Conservation (phyloP, 192 early-diverging fungal genomes). For the Coemansia reversa region DNA sequence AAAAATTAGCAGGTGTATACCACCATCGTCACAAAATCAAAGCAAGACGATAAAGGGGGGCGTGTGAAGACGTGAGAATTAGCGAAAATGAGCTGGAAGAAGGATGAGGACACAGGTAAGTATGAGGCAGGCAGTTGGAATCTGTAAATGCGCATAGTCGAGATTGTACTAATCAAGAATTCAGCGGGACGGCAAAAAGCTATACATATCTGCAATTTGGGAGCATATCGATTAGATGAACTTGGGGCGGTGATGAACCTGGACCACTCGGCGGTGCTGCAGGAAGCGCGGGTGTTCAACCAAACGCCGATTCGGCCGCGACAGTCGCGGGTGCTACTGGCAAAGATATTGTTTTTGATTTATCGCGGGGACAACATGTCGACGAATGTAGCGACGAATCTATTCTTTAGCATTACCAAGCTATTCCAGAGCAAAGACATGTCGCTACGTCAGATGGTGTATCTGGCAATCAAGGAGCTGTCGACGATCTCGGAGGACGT, state of each 20-base stretch:
- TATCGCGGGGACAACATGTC: slow-evolving; percentile 86
- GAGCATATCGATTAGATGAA: slow-evolving; percentile 59
- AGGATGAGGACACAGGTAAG: slow-evolving; percentile 55
- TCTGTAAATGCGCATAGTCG: neutral
- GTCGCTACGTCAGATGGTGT: slow-evolving; percentile 94
- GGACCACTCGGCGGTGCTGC: slow-evolving; percentile 90
- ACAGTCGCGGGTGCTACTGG: slow-evolving; percentile 89
- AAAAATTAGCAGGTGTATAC: neutral
- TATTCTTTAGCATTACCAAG: slow-evolving; percentile 97
- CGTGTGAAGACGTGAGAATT: neutral
- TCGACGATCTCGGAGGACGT: slow-evolving; percentile 91
- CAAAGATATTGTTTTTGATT: slow-evolving; percentile 91
- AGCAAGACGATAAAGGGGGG: neutral
- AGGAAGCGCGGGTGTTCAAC: slow-evolving; percentile 96
- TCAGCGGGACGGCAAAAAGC: neutral
- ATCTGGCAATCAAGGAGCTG: slow-evolving; percentile 96
- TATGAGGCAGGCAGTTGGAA: neutral
- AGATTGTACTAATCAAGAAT: slow-evolving; percentile 2
- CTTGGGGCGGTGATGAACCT: slow-evolving; percentile 80
- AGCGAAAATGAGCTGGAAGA: slow-evolving; percentile 47
- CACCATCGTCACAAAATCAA: neutral
- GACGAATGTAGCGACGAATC: slow-evolving; percentile 95
- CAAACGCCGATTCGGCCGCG: slow-evolving; percentile 92
- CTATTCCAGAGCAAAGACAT: slow-evolving; percentile 96
- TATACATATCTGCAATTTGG: neutral